phyloP scores from a whole-genome alignment of 257 asterid genomes.

The Osmanthus fragrans region DNA sequence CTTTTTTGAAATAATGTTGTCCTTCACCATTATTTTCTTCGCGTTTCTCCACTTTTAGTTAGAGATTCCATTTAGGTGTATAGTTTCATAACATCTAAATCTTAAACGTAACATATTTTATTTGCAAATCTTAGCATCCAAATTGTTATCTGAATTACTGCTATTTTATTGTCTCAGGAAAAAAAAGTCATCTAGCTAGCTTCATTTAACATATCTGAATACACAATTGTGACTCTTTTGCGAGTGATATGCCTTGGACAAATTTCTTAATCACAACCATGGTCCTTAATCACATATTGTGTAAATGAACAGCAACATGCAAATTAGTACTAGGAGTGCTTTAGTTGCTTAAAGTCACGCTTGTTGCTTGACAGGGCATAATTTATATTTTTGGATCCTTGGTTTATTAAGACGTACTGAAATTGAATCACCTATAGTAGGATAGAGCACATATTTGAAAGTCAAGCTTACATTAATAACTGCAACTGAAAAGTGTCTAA shows the following conservation, averaged over 20 bases:
- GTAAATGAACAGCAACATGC: neutral
- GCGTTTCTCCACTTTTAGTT: conserved; percentile 8
- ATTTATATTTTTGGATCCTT: neutral
- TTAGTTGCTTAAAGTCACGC: neutral
- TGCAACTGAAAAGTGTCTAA: neutral
- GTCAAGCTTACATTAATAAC: neutral
- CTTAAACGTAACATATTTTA: neutral
- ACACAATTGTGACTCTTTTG: neutral
- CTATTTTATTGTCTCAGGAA: neutral
- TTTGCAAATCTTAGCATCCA: neutral
- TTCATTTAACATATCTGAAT: neutral
- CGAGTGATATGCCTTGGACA: neutral
- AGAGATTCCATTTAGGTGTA: neutral
- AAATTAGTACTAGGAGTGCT: neutral
- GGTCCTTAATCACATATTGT: neutral
- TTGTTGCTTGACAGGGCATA: neutral
- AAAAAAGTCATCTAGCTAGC: neutral
- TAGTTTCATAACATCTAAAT: neutral
- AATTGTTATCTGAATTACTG: neutral
- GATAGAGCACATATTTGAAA: neutral
- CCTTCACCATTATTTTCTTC: neutral
- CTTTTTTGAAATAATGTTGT: neutral
- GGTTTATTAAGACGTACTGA: neutral
- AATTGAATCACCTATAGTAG: neutral
- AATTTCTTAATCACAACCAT: neutral